Base-by-base conservation (phyloP, 2,329 filamentous ascomycete genomes). In the Colletotrichum sp. region DNA sequence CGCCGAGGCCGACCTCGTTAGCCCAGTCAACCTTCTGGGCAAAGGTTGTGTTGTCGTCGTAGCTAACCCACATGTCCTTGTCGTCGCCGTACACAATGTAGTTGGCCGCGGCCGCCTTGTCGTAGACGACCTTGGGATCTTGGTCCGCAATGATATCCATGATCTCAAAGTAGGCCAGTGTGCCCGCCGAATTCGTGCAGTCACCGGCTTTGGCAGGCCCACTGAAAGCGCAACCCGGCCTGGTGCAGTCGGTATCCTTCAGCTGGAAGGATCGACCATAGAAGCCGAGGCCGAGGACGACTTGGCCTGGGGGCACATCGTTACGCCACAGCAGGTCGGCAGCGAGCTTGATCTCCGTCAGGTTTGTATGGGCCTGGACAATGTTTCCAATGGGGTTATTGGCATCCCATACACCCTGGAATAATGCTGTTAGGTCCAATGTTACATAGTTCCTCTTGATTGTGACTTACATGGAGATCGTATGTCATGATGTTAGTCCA, bases 271-370 rank as follows among this genome's bases (percentile, higher is more conserved):
- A 55, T 55, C 79, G 69, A 4, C 86, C 87, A 73, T 89, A 89
- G 72, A 86, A 88, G 2, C 82, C 86, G 16, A 85, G 39, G 1
- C 88, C 88, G 10, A 90, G 75, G 8, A 80, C 81, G 8, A 90
- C 80, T 52, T 88, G 86, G 1, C 71, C 57, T 0, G 88, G 84
- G 3, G 81, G 77, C 6, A 90, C 80, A 24, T 83, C 78, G 32
- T 13, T 55, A 8, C 85, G 82, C 86, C 88, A 89, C 6, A 90
- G 78, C 1, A 89, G 83, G 6, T 87, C 83, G 1, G 87, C 72
- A 0, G 81, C 81, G 1, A 75, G 26, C 8, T 86, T 79, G 34
- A 88, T 87, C 71, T 88, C 86, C 7, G 85, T 86, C 9, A 87
- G 70, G 73, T 88, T 87, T 0, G 87, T 87, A 71, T 88, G 87